Percentiles rank a stretch among this genome's conserved stretches.
Evolutionary conservation across 106 monocot genomes (phyloP).

Genomic region (Allium fistulosum): DNA sequence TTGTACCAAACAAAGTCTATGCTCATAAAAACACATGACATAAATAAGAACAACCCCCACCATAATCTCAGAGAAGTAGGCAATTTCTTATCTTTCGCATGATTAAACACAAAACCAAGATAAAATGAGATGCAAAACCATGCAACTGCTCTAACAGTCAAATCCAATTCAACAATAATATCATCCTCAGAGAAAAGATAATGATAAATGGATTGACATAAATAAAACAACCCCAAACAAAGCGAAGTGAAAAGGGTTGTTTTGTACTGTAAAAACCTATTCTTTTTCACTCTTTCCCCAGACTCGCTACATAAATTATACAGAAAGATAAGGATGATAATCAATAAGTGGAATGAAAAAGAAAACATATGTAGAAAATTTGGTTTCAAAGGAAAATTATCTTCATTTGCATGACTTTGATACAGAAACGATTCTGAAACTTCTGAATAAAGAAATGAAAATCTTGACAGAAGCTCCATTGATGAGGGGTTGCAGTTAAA

Average conservation of each 20-base stretch:
- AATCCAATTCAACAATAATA: slow-evolving; percentile 26
- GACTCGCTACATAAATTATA: slow-evolving; percentile 20
- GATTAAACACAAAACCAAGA: slow-evolving; percentile 21
- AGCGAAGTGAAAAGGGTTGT: slow-evolving; percentile 24
- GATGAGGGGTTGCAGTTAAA: no score
- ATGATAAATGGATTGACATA: slow-evolving; percentile 27
- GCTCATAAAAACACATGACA: slow-evolving; percentile 32
- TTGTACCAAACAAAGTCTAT: slow-evolving; percentile 25
- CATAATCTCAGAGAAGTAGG: slow-evolving; percentile 52
- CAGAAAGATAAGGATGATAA: slow-evolving; percentile 32
- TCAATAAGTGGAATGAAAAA: slow-evolving; percentile 35
- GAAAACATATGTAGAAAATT: slow-evolving; percentile 36
- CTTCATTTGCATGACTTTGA: slow-evolving; percentile 2
- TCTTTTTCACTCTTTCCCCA: slow-evolving; percentile 2
- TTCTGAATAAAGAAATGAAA: no score
- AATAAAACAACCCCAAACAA: slow-evolving; percentile 23
- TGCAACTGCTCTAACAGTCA: slow-evolving; percentile 28
- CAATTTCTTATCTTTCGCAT: slow-evolving; percentile 21
- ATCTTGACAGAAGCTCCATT: no score
- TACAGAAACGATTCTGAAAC: background rate
- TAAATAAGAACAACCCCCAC: slow-evolving; percentile 57
- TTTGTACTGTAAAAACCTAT: slow-evolving; percentile 27
- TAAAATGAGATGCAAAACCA: slow-evolving; percentile 41
- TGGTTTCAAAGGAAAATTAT: slow-evolving; percentile 14
- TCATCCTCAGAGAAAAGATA: slow-evolving; percentile 22